A percentile compares a stretch with the other conserved stretches of the same genome.
These are phyloP conservation scores for Cerioporus squamosus DNA, from an alignment of 1,284 basidiomycete species.

Conservation along the genomic window DNA sequence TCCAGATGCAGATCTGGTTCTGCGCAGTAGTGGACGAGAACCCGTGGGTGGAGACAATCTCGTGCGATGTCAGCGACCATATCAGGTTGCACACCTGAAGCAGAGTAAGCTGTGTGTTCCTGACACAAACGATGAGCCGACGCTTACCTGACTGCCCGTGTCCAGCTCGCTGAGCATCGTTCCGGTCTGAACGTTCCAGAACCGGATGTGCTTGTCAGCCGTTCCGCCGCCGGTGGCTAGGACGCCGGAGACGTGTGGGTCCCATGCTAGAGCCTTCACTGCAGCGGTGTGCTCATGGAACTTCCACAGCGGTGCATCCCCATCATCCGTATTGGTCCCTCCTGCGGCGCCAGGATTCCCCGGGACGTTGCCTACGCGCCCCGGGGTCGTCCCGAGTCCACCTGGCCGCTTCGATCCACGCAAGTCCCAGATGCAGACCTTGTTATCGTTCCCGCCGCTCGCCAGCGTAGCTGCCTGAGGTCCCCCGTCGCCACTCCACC, in stretches of 20 bases:
- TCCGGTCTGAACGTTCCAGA: constrained; percentile 95
- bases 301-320: constrained; percentile 81
- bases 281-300: constrained; percentile 97
- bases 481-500: constrained; percentile 81
- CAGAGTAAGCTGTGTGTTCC: neutral
- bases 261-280: constrained; percentile 99
- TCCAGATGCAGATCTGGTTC: constrained; percentile 99
- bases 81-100: constrained; percentile 93
- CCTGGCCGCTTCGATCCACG: constrained; percentile 59
- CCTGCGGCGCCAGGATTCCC: constrained; percentile 28
- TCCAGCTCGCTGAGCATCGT: constrained; percentile 85
- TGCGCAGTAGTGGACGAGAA: constrained; percentile 94
- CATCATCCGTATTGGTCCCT: constrained; percentile 45
- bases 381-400: constrained; percentile 26
- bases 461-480: constrained; percentile 58
- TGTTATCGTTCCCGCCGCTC: constrained; percentile 98
- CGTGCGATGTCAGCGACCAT: constrained; percentile 96
- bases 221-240: constrained; percentile 98
- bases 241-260: constrained; percentile 91
- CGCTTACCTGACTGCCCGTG: constrained; percentile 88
- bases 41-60: constrained; percentile 97
- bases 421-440: constrained; percentile 95
- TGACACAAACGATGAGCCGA: neutral
- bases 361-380: constrained; percentile 32
- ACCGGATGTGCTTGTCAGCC: constrained; percentile 95